These are phyloP conservation scores for Dendrobium huoshanense DNA, from an alignment of 106 monocot species.

Conservation along the genomic window DNA sequence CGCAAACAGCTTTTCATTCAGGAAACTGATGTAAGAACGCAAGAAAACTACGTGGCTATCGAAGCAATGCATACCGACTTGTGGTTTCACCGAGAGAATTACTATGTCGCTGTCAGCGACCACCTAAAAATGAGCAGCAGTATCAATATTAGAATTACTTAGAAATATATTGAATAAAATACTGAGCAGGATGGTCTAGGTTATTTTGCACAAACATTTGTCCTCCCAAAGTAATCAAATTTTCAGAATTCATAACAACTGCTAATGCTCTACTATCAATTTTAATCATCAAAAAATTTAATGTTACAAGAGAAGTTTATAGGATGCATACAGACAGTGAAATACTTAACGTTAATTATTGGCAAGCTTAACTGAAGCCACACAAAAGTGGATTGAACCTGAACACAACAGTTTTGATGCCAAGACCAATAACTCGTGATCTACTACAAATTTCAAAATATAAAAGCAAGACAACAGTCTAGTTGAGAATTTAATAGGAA, in stretches of 20 bases:
- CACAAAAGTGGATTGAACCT: no score
- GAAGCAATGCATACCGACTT: conserved; percentile 55
- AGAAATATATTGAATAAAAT: not conserved
- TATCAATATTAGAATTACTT: conserved; percentile 4
- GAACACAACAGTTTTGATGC: no score
- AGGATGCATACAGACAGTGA: not conserved
- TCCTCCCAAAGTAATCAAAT: not conserved
- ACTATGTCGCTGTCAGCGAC: conserved; percentile 64
- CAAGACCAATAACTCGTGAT: no score
- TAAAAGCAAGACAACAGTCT: no score
- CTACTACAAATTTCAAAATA: no score
- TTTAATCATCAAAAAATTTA: not conserved
- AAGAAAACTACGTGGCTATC: not conserved
- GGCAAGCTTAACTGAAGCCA: not conserved
- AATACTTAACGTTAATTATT: not conserved
- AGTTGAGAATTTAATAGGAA: no score
- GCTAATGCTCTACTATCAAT: no score
- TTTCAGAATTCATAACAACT: not conserved
- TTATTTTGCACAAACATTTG: not conserved
- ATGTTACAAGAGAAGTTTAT: not conserved
- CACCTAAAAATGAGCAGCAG: conserved; percentile 42
- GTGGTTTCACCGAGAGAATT: conserved; percentile 90
- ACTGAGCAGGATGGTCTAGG: not conserved
- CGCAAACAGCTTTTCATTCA: not conserved
- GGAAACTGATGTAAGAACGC: not conserved